Conservation (phyloP, 148 eudicot species). For the Fagopyrum homotropicum region DNA sequence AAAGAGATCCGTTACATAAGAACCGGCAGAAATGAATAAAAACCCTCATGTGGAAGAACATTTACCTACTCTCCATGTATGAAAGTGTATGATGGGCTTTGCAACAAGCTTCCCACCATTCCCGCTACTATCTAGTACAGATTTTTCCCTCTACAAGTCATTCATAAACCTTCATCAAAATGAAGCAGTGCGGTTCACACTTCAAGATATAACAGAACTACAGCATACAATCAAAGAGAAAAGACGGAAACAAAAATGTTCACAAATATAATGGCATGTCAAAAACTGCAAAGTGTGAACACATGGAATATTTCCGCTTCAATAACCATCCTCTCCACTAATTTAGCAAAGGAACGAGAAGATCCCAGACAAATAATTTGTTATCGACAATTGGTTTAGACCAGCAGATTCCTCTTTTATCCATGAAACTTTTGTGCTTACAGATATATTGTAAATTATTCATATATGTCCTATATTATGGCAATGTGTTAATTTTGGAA, state of each 20-base stretch:
- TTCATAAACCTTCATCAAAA: slow-evolving; percentile 10
- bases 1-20: slow-evolving; percentile 11
- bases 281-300: not conserved
- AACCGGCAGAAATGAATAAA: slow-evolving; percentile 17
- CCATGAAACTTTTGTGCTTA: not conserved
- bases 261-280: not conserved
- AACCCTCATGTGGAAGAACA: not conserved
- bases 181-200: not conserved
- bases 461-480: not conserved
- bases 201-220: not conserved
- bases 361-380: not conserved
- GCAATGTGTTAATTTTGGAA: not conserved
- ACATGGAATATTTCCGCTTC: not conserved
- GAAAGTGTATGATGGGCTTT: slow-evolving; percentile 84
- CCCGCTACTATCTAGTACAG: slow-evolving; percentile 44
- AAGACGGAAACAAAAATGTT: not conserved
- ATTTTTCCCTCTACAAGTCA: slow-evolving; percentile 67
- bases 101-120: slow-evolving; percentile 51
- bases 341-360: not conserved
- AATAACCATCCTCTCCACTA: not conserved
- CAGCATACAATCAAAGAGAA: not conserved
- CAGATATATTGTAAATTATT: not conserved
- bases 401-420: not conserved
- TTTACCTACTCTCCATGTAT: slow-evolving; percentile 93
- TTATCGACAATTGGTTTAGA: not conserved